A percentile compares a stretch with the other conserved stretches of the same genome.
These are phyloP conservation scores for Cyberlindnera galapagoensis DNA, from an alignment of 805 yeast genomes.

Conservation along the genomic window DNA sequence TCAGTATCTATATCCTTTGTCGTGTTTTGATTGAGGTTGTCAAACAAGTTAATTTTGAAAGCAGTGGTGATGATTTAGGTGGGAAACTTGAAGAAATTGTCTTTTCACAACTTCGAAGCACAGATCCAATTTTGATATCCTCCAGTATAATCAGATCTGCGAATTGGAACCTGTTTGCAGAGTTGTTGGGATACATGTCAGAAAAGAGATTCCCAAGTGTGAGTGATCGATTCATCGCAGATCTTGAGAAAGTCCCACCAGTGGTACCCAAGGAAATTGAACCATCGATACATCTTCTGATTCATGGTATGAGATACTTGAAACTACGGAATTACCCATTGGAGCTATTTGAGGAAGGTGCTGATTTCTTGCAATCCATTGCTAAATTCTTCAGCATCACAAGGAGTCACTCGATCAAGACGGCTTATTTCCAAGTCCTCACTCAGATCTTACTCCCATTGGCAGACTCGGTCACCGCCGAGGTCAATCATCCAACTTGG, in stretches of 20 bases:
- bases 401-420: conserved; percentile 54
- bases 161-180: conserved; percentile 91
- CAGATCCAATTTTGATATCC: conserved; percentile 69
- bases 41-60: conserved; percentile 71
- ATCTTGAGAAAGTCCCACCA: conserved; percentile 74
- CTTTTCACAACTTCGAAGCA: conserved; percentile 79
- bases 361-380: conserved; percentile 80
- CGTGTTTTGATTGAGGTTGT: conserved; percentile 91
- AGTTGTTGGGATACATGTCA: conserved; percentile 85
- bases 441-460: conserved; percentile 70
- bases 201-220: conserved; percentile 77
- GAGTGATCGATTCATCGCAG: conserved; percentile 89
- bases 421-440: conserved; percentile 82
- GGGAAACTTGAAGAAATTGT: conserved; percentile 89
- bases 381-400: conserved; percentile 75
- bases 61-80: conserved; percentile 70
- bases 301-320: conserved; percentile 88
- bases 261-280: conserved; percentile 42
- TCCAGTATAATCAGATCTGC: conserved; percentile 75
- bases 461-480: conserved; percentile 85
- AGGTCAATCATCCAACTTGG: conserved; percentile 95
- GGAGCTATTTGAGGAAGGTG: conserved; percentile 87
- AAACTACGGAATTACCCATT: conserved; percentile 77
- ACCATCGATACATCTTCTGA: conserved; percentile 62
- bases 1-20: conserved; percentile 83